Percentiles rank a stretch among this genome's conserved stretches.
phyloP scores from a whole-genome alignment of 768 basidiomycete genomes.

The Termitomyces sp. region DNA sequence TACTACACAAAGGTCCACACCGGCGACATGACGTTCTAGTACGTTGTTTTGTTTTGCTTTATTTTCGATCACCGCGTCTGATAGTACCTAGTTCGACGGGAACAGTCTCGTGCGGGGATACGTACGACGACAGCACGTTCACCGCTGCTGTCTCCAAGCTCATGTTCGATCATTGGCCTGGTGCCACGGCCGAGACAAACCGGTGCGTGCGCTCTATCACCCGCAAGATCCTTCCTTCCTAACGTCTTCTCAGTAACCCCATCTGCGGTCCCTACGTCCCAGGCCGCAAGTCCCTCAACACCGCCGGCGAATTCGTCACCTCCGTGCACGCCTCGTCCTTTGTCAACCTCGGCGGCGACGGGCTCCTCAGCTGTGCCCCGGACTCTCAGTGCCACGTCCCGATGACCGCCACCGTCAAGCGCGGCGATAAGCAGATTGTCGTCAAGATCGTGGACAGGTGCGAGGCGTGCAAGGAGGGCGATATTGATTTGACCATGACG shows the following conservation, averaged over 20 bases:
- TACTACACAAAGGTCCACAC: conserved; percentile 21
- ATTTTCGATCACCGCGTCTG: neutral
- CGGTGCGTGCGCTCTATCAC: conserved; percentile 15
- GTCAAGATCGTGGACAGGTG: conserved; percentile 52
- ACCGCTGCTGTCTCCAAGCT: conserved; percentile 27
- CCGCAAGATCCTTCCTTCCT: neutral
- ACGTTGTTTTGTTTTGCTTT: conserved; percentile 7
- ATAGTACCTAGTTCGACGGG: conserved; percentile 22
- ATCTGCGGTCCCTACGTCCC: conserved; percentile 29
- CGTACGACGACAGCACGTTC: conserved; percentile 27
- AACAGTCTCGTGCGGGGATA: conserved; percentile 28
- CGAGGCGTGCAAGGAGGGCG: conserved; percentile 32
- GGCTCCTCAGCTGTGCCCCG: conserved; percentile 21
- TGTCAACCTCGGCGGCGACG: conserved; percentile 26
- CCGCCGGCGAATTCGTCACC: conserved; percentile 19
- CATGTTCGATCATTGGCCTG: conserved; percentile 27
- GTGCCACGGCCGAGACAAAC: conserved; percentile 22
- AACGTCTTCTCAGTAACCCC: conserved; percentile 19
- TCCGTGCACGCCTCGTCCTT: conserved; percentile 18
- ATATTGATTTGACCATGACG: conserved; percentile 28
- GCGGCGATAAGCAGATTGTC: conserved; percentile 30
- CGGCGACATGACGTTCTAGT: conserved; percentile 32
- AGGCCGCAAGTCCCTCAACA: conserved; percentile 20
- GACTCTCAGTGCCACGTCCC: conserved; percentile 21
- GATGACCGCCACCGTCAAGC: conserved; percentile 22